Conservation (phyloP, 306 rosid genomes). For the Prunus salicina region DNA sequence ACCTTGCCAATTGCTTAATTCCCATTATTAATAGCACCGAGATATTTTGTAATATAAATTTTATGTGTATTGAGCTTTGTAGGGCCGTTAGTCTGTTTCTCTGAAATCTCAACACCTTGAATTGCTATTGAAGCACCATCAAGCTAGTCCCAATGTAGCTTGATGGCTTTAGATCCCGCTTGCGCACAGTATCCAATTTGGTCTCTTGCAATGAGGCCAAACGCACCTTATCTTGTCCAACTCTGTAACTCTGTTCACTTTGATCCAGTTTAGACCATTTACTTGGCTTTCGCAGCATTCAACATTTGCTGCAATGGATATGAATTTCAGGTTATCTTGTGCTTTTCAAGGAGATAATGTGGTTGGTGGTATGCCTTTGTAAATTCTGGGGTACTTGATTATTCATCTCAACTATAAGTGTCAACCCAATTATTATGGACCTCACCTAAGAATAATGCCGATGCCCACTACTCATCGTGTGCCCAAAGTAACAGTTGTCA, state of each 20-base stretch:
- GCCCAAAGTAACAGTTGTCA: not conserved
- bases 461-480: not conserved
- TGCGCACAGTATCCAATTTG: not conserved
- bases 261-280: not conserved
- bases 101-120: not conserved
- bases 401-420: no score
- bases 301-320: no score
- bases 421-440: not conserved
- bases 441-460: not conserved
- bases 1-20: no score
- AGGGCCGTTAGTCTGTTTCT: fast-evolving
- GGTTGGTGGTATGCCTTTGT: no score
- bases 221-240: not conserved
- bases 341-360: no score
- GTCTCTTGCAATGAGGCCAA: not conserved
- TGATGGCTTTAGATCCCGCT: not conserved
- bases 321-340: no score
- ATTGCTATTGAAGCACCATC: not conserved
- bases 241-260: no score
- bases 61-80: fast-evolving
- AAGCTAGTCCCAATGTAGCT: not conserved
- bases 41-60: no score
- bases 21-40: no score
- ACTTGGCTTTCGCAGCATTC: not conserved
- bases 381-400: no score